Conservation (phyloP, 495 filamentous ascomycete genomes). For the Trichoderma gamsii region DNA sequence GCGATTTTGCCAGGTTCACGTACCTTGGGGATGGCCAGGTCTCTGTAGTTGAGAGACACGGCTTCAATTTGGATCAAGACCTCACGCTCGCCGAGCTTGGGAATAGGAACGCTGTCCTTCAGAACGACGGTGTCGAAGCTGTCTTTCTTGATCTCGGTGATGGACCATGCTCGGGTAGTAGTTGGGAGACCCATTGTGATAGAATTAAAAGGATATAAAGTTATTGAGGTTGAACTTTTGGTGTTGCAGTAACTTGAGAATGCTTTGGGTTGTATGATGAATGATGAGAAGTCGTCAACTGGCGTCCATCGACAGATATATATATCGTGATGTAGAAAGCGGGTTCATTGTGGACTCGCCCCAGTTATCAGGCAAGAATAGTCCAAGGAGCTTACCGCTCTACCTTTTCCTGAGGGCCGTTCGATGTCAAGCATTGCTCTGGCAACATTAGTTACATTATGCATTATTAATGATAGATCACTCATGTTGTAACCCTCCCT, state of each 20-base stretch:
- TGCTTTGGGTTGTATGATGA: background rate
- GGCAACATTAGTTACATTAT: background rate
- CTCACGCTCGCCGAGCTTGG: background rate
- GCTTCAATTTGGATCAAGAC: conserved; percentile 4
- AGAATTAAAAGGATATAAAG: background rate
- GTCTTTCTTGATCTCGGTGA: background rate
- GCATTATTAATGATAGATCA: background rate
- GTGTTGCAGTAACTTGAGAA: background rate
- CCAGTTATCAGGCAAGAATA: background rate
- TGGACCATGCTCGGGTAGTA: conserved; percentile 5
- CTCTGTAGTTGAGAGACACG: conserved; percentile 14
- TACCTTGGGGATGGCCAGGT: conserved; percentile 15
- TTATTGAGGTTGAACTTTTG: background rate
- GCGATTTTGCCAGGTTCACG: conserved; percentile 18
- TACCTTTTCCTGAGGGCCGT: too few relatives aligned
- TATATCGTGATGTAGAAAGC: background rate
- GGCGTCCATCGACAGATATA: background rate
- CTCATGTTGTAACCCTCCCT: background rate
- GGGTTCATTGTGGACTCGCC: background rate
- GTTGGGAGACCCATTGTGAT: conserved; percentile 7
- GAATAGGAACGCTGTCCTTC: background rate
- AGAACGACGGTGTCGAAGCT: background rate
- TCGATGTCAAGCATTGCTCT: too few relatives aligned
- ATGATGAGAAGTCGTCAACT: background rate
- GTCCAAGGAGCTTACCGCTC: too few relatives aligned